Evolutionary conservation across 2,329 filamentous ascomycete species (phyloP).

Genomic region (Trichoderma cornu-damae): DNA sequence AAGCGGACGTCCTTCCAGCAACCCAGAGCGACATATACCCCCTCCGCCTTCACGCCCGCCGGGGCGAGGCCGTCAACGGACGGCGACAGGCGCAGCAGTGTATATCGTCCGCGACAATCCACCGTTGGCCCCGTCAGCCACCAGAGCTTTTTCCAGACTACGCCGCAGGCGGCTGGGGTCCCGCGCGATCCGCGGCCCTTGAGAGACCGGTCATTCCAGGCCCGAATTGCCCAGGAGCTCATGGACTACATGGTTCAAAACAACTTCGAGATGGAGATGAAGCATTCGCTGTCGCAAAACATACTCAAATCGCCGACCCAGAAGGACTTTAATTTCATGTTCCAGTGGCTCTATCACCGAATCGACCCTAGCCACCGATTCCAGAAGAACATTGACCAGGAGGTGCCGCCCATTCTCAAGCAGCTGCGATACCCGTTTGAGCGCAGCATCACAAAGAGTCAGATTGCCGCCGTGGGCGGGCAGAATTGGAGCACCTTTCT

Average conservation of each 20-base stretch:
- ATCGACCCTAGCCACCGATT: constrained; percentile 94
- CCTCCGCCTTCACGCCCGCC: constrained; percentile 53
- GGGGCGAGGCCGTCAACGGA: constrained; percentile 46
- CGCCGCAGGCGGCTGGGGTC: constrained; percentile 72
- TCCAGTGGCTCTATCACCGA: constrained; percentile 94
- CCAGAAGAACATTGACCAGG: constrained; percentile 89
- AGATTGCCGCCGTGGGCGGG: constrained; percentile 88
- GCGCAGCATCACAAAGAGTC: constrained; percentile 91
- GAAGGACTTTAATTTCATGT: constrained; percentile 97
- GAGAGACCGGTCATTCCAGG: constrained; percentile 73
- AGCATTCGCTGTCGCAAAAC: constrained; percentile 85
- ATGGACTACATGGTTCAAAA: constrained; percentile 87
- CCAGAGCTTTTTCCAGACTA: constrained; percentile 93
- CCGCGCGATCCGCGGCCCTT: constrained; percentile 83
- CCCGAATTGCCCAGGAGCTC: constrained; percentile 79
- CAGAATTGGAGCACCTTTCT: constrained; percentile 97
- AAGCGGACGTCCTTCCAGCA: constrained; percentile 77
- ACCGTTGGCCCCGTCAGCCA: constrained; percentile 63
- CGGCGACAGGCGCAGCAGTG: constrained; percentile 70
- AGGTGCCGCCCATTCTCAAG: constrained; percentile 87
- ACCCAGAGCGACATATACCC: constrained; percentile 60
- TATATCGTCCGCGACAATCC: constrained; percentile 67
- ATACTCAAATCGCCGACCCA: constrained; percentile 91
- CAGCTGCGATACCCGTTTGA: constrained; percentile 94
- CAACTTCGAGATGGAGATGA: constrained; percentile 98